These are phyloP conservation scores for Penicillium frequentans DNA, from an alignment of 2,329 filamentous ascomycete genomes.

Conservation along the genomic window DNA sequence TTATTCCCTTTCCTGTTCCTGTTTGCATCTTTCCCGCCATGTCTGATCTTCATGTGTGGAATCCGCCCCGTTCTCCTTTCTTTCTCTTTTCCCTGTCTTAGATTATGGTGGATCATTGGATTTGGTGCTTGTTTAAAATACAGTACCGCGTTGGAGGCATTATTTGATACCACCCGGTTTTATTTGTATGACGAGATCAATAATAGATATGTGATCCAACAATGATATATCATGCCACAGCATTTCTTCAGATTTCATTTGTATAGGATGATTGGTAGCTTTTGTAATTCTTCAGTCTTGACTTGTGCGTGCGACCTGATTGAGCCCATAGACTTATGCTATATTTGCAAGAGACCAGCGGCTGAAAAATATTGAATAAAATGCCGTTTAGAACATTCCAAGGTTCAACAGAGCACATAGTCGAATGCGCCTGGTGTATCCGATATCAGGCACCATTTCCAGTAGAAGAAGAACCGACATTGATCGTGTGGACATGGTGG, in stretches of 20 bases:
- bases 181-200: slow-evolving; percentile 3
- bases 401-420: too few relatives aligned
- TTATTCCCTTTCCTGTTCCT: not conserved
- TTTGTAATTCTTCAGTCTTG: too few relatives aligned
- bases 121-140: not conserved
- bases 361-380: too few relatives aligned
- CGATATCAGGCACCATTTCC: too few relatives aligned
- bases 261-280: too few relatives aligned
- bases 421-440: too few relatives aligned
- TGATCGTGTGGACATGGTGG: too few relatives aligned
- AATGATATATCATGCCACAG: not conserved
- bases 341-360: too few relatives aligned
- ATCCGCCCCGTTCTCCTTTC: not conserved
- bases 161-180: slow-evolving; percentile 10
- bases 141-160: not conserved
- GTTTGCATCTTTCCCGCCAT: not conserved
- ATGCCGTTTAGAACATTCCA: too few relatives aligned
- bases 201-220: slow-evolving; percentile 14
- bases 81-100: not conserved
- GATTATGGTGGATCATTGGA: not conserved
- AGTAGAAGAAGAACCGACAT: too few relatives aligned
- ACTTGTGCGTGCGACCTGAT: too few relatives aligned
- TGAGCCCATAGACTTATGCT: too few relatives aligned
- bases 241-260: not conserved
- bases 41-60: not conserved